A percentile compares a stretch with the other conserved stretches of the same genome.
Evolutionary conservation across 306 rosid species (phyloP).

Genomic region (Psophocarpus tetragonolobus): DNA sequence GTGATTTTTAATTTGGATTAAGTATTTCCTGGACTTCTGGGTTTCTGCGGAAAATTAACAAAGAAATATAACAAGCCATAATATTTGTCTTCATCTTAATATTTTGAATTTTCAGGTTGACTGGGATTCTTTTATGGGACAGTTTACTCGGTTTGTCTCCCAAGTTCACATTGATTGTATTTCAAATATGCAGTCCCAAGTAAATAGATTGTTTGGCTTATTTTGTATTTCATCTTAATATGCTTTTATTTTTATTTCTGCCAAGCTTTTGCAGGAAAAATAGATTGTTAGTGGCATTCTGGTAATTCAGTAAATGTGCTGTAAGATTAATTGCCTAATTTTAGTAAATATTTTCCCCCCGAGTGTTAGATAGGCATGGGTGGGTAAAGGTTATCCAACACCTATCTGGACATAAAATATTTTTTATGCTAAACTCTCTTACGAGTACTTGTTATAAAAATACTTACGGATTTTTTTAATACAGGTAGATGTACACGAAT

Average conservation of each 20-base stretch:
- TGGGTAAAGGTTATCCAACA: too few relatives aligned
- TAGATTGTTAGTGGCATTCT: neutral
- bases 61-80: neutral
- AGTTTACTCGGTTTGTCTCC: conserved; percentile 7
- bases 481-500: too few relatives aligned
- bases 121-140: neutral
- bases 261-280: conserved; percentile 27
- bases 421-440: too few relatives aligned
- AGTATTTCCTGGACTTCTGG: neutral
- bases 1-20: neutral
- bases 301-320: neutral
- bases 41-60: neutral
- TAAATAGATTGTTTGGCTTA: too few relatives aligned
- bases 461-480: too few relatives aligned
- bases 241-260: too few relatives aligned
- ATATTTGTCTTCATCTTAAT: neutral
- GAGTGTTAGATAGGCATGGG: too few relatives aligned
- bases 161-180: neutral
- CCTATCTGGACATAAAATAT: too few relatives aligned
- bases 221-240: too few relatives aligned
- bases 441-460: too few relatives aligned
- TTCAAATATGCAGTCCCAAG: too few relatives aligned
- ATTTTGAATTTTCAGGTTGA: conserved; percentile 4
- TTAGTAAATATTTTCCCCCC: too few relatives aligned
- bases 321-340: neutral